phyloP scores from a whole-genome alignment of 768 basidiomycete species.

The Collybia mongolica region DNA sequence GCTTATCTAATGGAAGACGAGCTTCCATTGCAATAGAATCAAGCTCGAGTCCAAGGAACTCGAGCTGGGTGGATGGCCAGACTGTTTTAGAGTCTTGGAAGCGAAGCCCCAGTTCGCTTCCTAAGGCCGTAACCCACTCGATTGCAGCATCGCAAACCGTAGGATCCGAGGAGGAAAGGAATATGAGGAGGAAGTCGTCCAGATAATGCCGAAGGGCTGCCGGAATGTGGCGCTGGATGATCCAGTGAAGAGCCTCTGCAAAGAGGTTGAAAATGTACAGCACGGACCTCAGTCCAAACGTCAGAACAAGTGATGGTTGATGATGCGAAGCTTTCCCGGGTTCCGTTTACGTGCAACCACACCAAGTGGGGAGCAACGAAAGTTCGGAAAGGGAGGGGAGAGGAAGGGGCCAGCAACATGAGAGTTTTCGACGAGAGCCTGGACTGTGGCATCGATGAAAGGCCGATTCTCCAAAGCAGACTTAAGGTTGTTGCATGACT shows the following conservation, averaged over 20 bases:
- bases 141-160: no score
- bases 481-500: neutral
- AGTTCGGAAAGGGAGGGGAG: no score
- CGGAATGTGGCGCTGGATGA: conserved; percentile 32
- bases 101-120: conserved; percentile 23
- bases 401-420: no score
- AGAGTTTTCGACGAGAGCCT: no score
- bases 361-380: no score
- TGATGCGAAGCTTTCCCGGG: no score
- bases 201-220: conserved; percentile 29
- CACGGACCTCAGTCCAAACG: conserved; percentile 29
- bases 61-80: conserved; percentile 16
- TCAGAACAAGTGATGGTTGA: conserved; percentile 27
- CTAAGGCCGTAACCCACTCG: no score
- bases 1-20: conserved; percentile 28
- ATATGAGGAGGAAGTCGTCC: conserved; percentile 32
- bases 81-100: conserved; percentile 28
- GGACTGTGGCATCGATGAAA: no score
- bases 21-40: conserved; percentile 26
- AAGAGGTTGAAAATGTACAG: conserved; percentile 41
- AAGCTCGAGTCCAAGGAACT: conserved; percentile 26
- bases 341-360: no score
- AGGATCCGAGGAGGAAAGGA: no score
- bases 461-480: neutral
- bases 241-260: conserved; percentile 42